phyloP scores from a whole-genome alignment of 768 basidiomycete genomes.

The Phaeotremella fagi region DNA sequence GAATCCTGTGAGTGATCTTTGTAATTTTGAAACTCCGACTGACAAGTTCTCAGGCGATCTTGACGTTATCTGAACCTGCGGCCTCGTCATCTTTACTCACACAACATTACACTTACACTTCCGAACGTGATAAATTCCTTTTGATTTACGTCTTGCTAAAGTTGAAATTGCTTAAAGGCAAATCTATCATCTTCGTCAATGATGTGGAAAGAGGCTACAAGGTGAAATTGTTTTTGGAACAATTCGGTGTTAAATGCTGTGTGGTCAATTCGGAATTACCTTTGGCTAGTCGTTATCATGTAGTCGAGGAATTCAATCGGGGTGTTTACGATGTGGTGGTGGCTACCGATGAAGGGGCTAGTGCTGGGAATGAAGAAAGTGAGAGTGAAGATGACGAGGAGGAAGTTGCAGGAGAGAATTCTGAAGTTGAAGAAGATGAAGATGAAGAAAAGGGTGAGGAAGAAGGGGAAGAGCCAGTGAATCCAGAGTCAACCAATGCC shows the following conservation, averaged over 20 bases:
- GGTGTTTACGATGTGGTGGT: conserved; percentile 99
- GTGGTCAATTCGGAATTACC: conserved; percentile 95
- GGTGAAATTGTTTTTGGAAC: conserved; percentile 94
- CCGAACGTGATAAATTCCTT: conserved; percentile 95
- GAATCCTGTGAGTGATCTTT: conserved; percentile 79
- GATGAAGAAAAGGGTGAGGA: conserved; percentile 44
- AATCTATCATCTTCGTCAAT: conserved; percentile 95
- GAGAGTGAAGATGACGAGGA: conserved; percentile 51
- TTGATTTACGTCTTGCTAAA: conserved; percentile 94
- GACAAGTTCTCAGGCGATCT: too few species aligned
- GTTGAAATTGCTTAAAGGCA: conserved; percentile 89
- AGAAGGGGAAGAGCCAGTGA: conserved; percentile 21
- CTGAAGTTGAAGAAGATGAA: conserved; percentile 12
- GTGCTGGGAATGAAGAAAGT: conserved; percentile 55
- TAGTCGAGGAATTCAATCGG: conserved; percentile 97
- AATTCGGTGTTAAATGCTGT: conserved; percentile 92
- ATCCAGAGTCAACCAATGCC: conserved; percentile 7
- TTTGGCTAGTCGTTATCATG: conserved; percentile 92
- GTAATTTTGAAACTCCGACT: too few species aligned
- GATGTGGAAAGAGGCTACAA: conserved; percentile 91
- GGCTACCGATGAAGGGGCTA: conserved; percentile 84
- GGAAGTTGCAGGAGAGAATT: conserved; percentile 5
- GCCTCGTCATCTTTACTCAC: conserved; percentile 74
- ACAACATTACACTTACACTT: conserved; percentile 75
- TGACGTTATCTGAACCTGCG: conserved; percentile 81